Base-by-base conservation (phyloP, 441 rosid genomes). In the Brassica hybrid region DNA sequence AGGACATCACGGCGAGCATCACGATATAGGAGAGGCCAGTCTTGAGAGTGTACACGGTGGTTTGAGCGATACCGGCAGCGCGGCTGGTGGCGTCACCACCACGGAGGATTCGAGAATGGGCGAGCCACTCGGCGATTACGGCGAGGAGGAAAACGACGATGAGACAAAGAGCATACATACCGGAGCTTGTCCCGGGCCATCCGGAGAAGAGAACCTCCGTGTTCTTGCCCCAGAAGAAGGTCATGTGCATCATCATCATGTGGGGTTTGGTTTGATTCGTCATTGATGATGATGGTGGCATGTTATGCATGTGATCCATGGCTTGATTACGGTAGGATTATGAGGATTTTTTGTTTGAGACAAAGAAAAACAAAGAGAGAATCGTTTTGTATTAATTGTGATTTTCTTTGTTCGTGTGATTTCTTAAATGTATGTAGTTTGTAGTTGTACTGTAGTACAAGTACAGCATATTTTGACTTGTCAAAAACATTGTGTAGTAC, bases 1-100 rank as follows among this genome's bases (percentile, higher is more conserved):
- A 88, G 2, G 92, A 90, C 94, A 90, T 88, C 32, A 88, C 52
- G 1, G 89, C 86, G 21, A 88, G 82, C 94, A 88, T 88, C 14
- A 86, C 88, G 67, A 81, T 34, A 61, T 85, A 85, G 32, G 80
- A 83, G 27, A 87, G 72, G 2, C 88, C 80, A 36, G 86, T 79
- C 71, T 83, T 79, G 1, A 88, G 2, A 0, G 84, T 74, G 67
- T 90, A 81, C 79, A 84, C 25, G 1, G 66, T 5, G 0, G 88
- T 84, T 71, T 79, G 86, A 8, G 38, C 16, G 12, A 85, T 10
- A 6, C 89, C 86, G 0, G 84, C 86, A 0, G 12, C 59, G 6
- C 79, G 77, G 38, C 68, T 60, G 70, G 58, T 63, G 5, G 64
- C 10, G 1, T 76, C 83, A 3, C 78, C 57, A 56, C 21, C 77